Base-by-base conservation (phyloP, 495 filamentous ascomycete genomes). In the Entonaema liquescens region DNA sequence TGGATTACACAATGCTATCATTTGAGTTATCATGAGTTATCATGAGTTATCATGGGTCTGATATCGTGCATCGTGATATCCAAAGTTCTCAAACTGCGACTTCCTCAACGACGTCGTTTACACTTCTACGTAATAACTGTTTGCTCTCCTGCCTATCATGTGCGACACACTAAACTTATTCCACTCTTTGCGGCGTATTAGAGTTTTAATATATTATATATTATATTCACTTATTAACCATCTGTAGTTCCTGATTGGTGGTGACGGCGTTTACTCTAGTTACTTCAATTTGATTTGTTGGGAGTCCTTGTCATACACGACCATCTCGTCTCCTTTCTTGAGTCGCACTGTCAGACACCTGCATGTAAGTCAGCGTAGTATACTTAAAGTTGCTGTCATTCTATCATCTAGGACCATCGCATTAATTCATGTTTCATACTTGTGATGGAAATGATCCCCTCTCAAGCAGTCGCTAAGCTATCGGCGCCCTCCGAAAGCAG, bases 401-500 rank as follows among this genome's bases (percentile, higher is more conserved):
- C 4, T 47, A 47, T 23, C 12, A 23, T 23, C 2, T 47, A 47
- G 19, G 19, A 21, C 19, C 3, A 47, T 47, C 42, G 8, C 42
- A 47, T 47, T 44, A 44, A 17, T n/a, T 19, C n/a, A 9, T 19
- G 40, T 44, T 44, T 19, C n/a, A 44, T 44, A 44, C 40, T 11
- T 44, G 47, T 26, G 3, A 12, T 26, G 5, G 3, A 56, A 57
- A 55, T 8, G n/a, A 17, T 8, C 26, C 4, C 52, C 8, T 33
- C 52, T 13, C 26, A 33, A 40, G 26, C 33, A 17, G n/a, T 33
- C 5, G 17, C 26, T 17, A 21, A 53, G 26, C 2, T 70, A 3
- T 19, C 67, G 54, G 56, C 21, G 17, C 44, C 50, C 55, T 61
- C 56, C 67, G 67, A 59, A 59, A 15, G 33, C 3, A 47, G 42